Evolutionary conservation across 306 rosid species (phyloP).

Genomic region (Malus fusca): DNA sequence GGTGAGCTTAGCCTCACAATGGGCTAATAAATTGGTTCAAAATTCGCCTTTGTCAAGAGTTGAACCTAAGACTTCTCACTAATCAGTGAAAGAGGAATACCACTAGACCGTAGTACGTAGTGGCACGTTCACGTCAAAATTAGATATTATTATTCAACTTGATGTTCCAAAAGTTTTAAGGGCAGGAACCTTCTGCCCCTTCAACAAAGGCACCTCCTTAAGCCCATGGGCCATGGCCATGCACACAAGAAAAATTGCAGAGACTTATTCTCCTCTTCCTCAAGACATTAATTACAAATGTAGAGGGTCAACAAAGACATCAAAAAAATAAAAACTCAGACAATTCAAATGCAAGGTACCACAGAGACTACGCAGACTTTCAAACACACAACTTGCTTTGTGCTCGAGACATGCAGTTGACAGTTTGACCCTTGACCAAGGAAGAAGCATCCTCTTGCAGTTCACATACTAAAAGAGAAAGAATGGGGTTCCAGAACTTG

Average conservation of each 20-base stretch:
- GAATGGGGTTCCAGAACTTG: neutral
- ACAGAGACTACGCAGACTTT: neutral
- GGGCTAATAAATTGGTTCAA: too few species aligned
- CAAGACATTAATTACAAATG: neutral
- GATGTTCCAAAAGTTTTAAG: neutral
- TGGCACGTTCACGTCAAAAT: too few species aligned
- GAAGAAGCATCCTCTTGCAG: neutral
- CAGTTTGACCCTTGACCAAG: constrained; percentile 12
- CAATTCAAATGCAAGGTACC: constrained; percentile 1
- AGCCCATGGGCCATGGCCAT: neutral
- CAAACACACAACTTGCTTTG: neutral
- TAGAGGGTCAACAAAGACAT: neutral
- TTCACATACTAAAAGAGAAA: neutral
- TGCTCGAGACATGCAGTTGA: neutral
- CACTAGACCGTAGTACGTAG: too few species aligned
- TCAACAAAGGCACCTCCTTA: neutral
- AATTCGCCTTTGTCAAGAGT: too few species aligned
- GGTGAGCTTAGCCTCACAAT: too few species aligned
- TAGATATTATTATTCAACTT: neutral
- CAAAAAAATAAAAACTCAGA: neutral
- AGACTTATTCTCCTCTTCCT: neutral
- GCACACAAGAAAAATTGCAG: neutral
- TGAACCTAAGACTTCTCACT: too few species aligned
- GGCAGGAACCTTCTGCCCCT: neutral
- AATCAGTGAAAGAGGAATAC: too few species aligned